A percentile compares a stretch with the other conserved stretches of the same genome.
These are phyloP conservation scores for Colletotrichum tropicale DNA, from an alignment of 2,329 filamentous ascomycete species.

Conservation along the genomic window DNA sequence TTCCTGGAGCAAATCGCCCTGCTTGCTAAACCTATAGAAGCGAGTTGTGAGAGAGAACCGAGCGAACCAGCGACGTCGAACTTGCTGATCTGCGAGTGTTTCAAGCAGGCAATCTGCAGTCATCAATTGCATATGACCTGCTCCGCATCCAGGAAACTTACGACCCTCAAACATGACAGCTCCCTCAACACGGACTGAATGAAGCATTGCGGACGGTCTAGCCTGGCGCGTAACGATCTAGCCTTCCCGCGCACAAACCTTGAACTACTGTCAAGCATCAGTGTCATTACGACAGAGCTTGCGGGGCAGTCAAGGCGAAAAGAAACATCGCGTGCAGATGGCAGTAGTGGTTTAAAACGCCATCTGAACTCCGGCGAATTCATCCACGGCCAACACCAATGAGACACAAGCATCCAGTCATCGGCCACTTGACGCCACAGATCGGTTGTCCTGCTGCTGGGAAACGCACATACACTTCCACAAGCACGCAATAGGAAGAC, in stretches of 20 bases:
- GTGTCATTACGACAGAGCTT: background rate
- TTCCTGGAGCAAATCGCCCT: background rate
- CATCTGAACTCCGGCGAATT: constrained; percentile 7
- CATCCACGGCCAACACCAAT: background rate
- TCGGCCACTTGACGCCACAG: background rate
- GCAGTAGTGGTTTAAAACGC: background rate
- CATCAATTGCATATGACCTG: background rate
- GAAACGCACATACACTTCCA: background rate
- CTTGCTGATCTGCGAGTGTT: background rate
- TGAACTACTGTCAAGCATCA: background rate
- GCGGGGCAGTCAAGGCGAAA: background rate
- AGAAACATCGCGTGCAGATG: background rate
- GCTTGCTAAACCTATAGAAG: background rate
- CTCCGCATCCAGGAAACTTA: background rate
- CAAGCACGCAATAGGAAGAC: background rate
- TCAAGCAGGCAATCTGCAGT: background rate
- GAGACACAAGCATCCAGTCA: background rate
- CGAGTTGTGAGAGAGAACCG: background rate
- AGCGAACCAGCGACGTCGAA: background rate
- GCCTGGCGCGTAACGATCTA: background rate
- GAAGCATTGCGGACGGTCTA: background rate
- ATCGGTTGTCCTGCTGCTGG: background rate
- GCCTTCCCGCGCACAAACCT: background rate
- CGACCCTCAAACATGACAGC: background rate
- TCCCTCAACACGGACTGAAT: background rate